These are phyloP conservation scores for Miscanthus sacchariflorus DNA, from an alignment of 202 grass and related monocot species.

Conservation along the genomic window DNA sequence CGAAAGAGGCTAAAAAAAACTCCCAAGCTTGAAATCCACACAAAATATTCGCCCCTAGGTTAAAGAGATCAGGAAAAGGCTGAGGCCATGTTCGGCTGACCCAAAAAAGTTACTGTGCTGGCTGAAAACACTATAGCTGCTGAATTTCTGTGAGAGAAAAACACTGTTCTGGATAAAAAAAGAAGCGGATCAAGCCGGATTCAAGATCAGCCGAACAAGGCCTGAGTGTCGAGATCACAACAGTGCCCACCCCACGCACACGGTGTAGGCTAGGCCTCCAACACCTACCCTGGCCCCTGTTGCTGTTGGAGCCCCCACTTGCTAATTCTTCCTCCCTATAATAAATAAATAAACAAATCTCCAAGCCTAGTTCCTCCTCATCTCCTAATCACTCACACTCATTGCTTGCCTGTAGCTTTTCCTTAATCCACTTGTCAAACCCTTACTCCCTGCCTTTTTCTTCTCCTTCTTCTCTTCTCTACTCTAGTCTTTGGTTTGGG, in stretches of 20 bases:
- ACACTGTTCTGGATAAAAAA: too few relatives aligned
- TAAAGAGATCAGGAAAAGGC: neutral
- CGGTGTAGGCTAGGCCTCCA: slow-evolving; percentile 1
- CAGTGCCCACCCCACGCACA: slow-evolving; percentile 6
- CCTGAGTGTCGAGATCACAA: slow-evolving; percentile 35
- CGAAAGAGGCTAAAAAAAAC: neutral
- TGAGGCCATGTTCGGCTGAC: too few relatives aligned
- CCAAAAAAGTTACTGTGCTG: too few relatives aligned
- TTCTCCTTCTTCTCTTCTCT: neutral
- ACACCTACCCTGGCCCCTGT: slow-evolving; percentile 32
- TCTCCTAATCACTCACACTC: slow-evolving; percentile 18
- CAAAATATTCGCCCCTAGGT: neutral
- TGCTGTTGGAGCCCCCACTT: slow-evolving; percentile 36
- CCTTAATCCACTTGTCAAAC: slow-evolving; percentile 24
- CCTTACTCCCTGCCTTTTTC: slow-evolving; percentile 10
- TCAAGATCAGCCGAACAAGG: too few relatives aligned
- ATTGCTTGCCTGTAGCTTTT: slow-evolving; percentile 14
- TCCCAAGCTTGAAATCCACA: neutral
- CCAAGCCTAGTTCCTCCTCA: neutral
- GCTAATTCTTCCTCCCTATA: neutral
- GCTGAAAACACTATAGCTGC: too few relatives aligned
- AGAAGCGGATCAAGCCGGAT: too few relatives aligned
- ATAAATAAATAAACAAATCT: neutral
- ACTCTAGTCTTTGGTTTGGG: neutral
- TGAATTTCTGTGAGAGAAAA: too few relatives aligned